Conservation (phyloP, 306 rosid genomes). For the Glycyrrhiza uralensis region DNA sequence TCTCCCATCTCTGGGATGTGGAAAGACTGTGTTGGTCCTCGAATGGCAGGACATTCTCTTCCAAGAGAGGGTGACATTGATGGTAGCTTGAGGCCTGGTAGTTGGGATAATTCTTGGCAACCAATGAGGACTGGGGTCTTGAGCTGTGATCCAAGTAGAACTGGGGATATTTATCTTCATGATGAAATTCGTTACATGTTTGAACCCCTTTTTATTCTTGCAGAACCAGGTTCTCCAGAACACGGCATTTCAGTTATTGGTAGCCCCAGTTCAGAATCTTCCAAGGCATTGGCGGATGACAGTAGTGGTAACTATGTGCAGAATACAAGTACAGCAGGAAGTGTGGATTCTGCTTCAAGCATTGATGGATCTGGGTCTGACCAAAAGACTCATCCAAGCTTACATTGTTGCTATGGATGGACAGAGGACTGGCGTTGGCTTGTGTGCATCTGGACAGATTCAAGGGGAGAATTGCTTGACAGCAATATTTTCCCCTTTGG, state of each 20-base stretch:
- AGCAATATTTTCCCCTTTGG: slow-evolving; percentile 92
- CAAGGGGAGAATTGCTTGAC: slow-evolving; percentile 94
- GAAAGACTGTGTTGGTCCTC: slow-evolving; percentile 91
- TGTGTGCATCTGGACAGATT: slow-evolving; percentile 95
- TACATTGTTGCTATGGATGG: slow-evolving; percentile 99
- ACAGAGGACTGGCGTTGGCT: slow-evolving; percentile 99
- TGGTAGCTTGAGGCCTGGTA: slow-evolving; percentile 78
- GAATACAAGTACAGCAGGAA: slow-evolving; percentile 52
- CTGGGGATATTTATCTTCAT: slow-evolving; percentile 62
- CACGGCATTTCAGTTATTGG: slow-evolving; percentile 67
- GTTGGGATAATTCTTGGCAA: slow-evolving; percentile 97
- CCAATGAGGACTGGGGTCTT: slow-evolving; percentile 70
- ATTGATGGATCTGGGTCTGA: slow-evolving; percentile 73
- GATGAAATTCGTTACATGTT: slow-evolving; percentile 89
- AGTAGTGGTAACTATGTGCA: slow-evolving; percentile 65
- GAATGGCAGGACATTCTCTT: slow-evolving; percentile 82
- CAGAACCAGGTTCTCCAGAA: slow-evolving; percentile 93
- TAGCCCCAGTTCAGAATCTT: slow-evolving; percentile 63
- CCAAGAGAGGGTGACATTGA: slow-evolving; percentile 97
- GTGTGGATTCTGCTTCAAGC: slow-evolving; percentile 63
- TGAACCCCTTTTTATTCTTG: slow-evolving; percentile 93
- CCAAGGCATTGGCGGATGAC: slow-evolving; percentile 73
- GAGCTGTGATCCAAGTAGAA: slow-evolving; percentile 72
- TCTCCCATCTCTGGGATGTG: slow-evolving; percentile 87
- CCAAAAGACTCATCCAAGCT: slow-evolving; percentile 70